phyloP scores from a whole-genome alignment of 768 basidiomycete genomes.

The Suillus americanus region DNA sequence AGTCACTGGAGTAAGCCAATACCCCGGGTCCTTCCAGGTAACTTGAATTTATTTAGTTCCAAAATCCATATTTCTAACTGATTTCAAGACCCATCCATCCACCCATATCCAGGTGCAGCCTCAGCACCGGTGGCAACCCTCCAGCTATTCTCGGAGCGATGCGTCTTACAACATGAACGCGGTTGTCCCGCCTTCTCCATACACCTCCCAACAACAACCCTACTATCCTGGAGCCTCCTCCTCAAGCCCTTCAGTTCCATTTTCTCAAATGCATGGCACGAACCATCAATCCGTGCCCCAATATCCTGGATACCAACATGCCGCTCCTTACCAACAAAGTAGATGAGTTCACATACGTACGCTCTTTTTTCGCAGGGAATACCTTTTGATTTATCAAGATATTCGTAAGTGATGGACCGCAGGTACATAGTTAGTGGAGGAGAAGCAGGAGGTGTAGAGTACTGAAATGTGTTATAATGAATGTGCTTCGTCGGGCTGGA shows the following conservation, averaged over 20 bases:
- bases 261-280: slow-evolving; percentile 28
- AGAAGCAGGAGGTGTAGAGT: neutral
- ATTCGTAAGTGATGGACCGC: slow-evolving; percentile 1
- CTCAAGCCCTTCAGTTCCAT: slow-evolving; percentile 9
- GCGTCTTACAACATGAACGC: slow-evolving; percentile 21
- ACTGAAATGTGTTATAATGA: neutral
- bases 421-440: neutral
- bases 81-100: slow-evolving; percentile 13
- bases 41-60: neutral
- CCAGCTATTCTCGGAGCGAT: slow-evolving; percentile 25
- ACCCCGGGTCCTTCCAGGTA: slow-evolving; percentile 28
- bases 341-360: slow-evolving; percentile 14
- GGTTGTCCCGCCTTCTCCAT: slow-evolving; percentile 9
- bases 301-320: slow-evolving; percentile 27
- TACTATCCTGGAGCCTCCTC: slow-evolving; percentile 27
- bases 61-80: slow-evolving; percentile 8
- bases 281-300: slow-evolving; percentile 21
- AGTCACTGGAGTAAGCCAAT: slow-evolving; percentile 18
- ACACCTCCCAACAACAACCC: slow-evolving; percentile 23
- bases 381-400: slow-evolving; percentile 5
- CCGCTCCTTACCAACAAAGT: slow-evolving; percentile 30
- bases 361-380: neutral
- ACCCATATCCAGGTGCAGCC: slow-evolving; percentile 24
- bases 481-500: neutral
- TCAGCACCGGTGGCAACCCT: slow-evolving; percentile 12